A percentile compares a stretch with the other conserved stretches of the same genome.
Evolutionary conservation across 73 alveolate species (phyloP).

Genomic region (Symbiodinium natans): DNA sequence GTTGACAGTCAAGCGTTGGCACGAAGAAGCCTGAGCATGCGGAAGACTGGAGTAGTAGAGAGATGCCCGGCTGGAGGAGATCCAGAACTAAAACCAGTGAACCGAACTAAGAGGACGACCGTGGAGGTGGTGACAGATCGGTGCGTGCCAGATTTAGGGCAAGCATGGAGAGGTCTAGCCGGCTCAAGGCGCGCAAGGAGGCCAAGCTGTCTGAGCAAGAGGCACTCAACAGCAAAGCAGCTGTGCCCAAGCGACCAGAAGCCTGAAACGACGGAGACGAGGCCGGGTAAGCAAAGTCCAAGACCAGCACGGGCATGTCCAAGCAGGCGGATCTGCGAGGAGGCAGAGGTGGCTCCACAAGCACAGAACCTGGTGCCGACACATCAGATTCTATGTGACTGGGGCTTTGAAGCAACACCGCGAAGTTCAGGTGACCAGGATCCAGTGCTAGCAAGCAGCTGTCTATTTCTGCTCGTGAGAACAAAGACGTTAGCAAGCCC

Average conservation of each 20-base stretch:
- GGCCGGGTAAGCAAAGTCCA: constrained; percentile 3
- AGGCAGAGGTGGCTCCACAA: background rate
- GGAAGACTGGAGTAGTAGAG: background rate
- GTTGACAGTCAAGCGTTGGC: background rate
- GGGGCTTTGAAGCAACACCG: background rate
- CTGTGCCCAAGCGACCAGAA: background rate
- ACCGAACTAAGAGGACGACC: background rate
- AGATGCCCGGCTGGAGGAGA: background rate
- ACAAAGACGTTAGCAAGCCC: background rate
- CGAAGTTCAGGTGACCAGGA: background rate
- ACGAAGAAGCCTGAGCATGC: background rate
- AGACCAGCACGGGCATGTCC: background rate
- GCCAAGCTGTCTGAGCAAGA: background rate
- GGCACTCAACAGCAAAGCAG: background rate
- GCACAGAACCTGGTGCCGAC: background rate
- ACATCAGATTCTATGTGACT: background rate
- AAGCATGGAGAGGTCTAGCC: background rate
- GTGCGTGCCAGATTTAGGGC: background rate
- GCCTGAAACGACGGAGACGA: background rate
- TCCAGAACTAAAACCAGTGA: background rate
- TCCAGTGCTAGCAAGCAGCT: background rate
- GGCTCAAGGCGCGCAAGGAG: background rate
- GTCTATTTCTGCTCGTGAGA: background rate
- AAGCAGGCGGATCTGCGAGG: background rate
- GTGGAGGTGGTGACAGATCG: background rate